Base-by-base conservation (phyloP, 1,284 basidiomycete species). In the Malassezia dermatis region DNA sequence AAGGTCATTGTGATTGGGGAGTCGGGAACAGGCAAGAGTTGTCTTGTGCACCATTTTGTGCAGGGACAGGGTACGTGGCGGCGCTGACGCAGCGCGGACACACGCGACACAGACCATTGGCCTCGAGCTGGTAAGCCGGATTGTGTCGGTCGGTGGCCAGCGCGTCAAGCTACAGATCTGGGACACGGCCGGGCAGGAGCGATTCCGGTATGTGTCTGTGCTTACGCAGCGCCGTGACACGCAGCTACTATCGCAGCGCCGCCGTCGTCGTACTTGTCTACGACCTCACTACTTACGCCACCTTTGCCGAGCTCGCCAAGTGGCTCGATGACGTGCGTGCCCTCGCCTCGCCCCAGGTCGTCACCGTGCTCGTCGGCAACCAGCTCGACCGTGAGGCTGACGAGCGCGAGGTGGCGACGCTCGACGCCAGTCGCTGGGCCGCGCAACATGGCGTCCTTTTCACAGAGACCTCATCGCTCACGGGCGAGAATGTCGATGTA, bases 1-100 rank as follows among this genome's bases (percentile, higher is more conserved):
- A 96, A 95, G 78, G 89, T 89, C 77, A 94, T 96, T 72, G 83
- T 96, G 65, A 89, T 96, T 67, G 90, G 90, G 63, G 91, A 95
- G 78, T 87, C 91, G 12, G 91, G 89, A 59, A 88, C 89, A 3
- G 93, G 93, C 43, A 98, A 98, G 80, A 91, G 89, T 19, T 96
- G 91, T 76, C 78, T 96, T 35, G 79, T 96, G 48, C 89, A 95
- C 75, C 89, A 94, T 63, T 95, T 94, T 75, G 88, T 89, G 58
- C 86, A 94, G 76, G 90, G 93, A 74, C 81, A 84, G 50, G 94
- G 90, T 94, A 67, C 65, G 88, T 80, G n/a, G 15, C 15, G 1
- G 21, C 13, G 17, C 27, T 23, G 21, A 39, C 39, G 8, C 74
- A 94, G 90, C 93, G 81, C 94, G 93, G 77, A 86, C 90, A 66